Conservation (phyloP, 1,139 yeast species). For the Yamadazyma friedrichii region DNA sequence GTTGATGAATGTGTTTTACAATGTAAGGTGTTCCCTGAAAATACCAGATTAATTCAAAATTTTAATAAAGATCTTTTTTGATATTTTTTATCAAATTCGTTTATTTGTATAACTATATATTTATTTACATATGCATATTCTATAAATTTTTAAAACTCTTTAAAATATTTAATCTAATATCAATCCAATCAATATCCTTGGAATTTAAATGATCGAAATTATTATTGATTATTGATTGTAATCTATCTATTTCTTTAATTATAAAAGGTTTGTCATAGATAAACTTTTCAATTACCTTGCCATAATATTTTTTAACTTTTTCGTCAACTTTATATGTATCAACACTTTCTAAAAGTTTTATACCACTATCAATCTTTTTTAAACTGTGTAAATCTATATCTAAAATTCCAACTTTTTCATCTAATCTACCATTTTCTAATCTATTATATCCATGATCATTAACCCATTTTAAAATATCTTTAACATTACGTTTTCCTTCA, state of each 20-base stretch:
- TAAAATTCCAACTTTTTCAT: conserved; percentile 55
- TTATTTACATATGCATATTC: background rate
- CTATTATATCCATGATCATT: conserved; percentile 55
- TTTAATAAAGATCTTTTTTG: conserved; percentile 16
- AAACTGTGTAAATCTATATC: conserved; percentile 23
- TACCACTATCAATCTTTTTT: conserved; percentile 8
- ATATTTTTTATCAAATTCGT: background rate
- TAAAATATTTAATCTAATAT: conserved; percentile 50
- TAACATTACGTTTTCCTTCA: conserved; percentile 42
- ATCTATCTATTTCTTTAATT: conserved; percentile 50
- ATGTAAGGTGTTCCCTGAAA: conserved; percentile 72
- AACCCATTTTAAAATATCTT: conserved; percentile 46
- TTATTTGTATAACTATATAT: background rate
- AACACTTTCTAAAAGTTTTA: conserved; percentile 16
- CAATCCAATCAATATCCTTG: conserved; percentile 42
- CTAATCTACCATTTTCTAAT: conserved; percentile 47
- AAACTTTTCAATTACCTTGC: conserved; percentile 24
- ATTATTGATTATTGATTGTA: conserved; percentile 43
- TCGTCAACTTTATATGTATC: conserved; percentile 23
- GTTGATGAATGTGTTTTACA: conserved; percentile 68
- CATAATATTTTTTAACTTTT: conserved; percentile 10
- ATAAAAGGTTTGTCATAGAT: conserved; percentile 38
- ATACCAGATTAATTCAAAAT: conserved; percentile 62
- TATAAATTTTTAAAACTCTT: conserved; percentile 23
- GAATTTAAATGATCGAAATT: conserved; percentile 31